A percentile compares a stretch with the other conserved stretches of the same genome.
Conservation (phyloP, 164 flowering plant genomes). For the Macadamia integrifolia region DNA sequence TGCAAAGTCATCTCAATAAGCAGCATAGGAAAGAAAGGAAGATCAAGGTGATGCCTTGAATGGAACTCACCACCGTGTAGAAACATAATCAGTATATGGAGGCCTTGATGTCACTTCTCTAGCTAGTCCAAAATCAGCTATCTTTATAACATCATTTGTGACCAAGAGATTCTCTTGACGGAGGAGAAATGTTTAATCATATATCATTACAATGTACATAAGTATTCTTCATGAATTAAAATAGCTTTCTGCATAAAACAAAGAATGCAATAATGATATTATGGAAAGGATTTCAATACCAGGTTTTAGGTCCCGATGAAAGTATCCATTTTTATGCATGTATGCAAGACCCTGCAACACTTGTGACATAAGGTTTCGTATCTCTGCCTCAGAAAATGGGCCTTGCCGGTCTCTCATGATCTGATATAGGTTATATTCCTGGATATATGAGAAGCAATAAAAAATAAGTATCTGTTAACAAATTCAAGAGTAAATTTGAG, state of each 20-base stretch:
- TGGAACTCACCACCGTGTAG: slow-evolving; percentile 72
- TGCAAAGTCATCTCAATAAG: not conserved
- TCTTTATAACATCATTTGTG: slow-evolving; percentile 63
- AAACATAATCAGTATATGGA: slow-evolving; percentile 89
- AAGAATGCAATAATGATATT: not conserved
- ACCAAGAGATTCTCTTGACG: slow-evolving; percentile 74
- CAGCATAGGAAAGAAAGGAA: not conserved
- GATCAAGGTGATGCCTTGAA: not conserved
- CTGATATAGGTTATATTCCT: slow-evolving; percentile 79
- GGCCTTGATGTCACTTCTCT: slow-evolving; percentile 75
- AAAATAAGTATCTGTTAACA: not conserved
- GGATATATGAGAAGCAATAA: slow-evolving; percentile 13
- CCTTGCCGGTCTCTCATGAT: slow-evolving; percentile 49
- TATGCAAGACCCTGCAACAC: slow-evolving; percentile 69
- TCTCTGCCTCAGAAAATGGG: slow-evolving; percentile 69
- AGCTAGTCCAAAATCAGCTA: slow-evolving; percentile 94
- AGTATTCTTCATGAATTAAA: not conserved
- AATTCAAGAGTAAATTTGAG: not conserved
- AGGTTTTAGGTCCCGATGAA: slow-evolving; percentile 85
- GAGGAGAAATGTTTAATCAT: slow-evolving; percentile 3
- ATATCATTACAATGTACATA: not conserved
- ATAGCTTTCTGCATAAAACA: slow-evolving; percentile 2
- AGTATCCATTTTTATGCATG: slow-evolving; percentile 73
- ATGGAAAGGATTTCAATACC: slow-evolving; percentile 32
- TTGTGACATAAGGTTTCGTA: slow-evolving; percentile 61